A percentile compares a stretch with the other conserved stretches of the same genome.
Conservation (phyloP, 306 rosid genomes). For the barrel medic (Medicago truncatula) region MtrunA17r5.0-ANR NC_053045.1:63081001-63081500, state of each 20-base stretch:
- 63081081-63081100: not conserved
- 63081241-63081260: not conserved
- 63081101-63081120: conserved; percentile 47
- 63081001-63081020: not conserved
- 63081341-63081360: conserved; percentile 51
- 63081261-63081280: not conserved
- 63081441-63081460: conserved; percentile 48
- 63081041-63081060: not conserved
- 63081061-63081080: not conserved
- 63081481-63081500: conserved; percentile 55
- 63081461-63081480: conserved; percentile 55
- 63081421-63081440: conserved; percentile 46
- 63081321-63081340: conserved; percentile 41
- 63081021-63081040: not conserved
- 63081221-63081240: not conserved
- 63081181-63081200: conserved; percentile 43
- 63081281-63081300: not conserved
- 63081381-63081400: conserved; percentile 52
- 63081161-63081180: conserved; percentile 54
- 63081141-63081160: conserved; percentile 24
- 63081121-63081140: conserved; percentile 50
- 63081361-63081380: conserved; percentile 50
- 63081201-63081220: conserved; percentile 15
- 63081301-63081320: conserved; percentile 47
- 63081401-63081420: conserved; percentile 49